Conservation (phyloP, 441 rosid species). For the Viola pubescens region DNA sequence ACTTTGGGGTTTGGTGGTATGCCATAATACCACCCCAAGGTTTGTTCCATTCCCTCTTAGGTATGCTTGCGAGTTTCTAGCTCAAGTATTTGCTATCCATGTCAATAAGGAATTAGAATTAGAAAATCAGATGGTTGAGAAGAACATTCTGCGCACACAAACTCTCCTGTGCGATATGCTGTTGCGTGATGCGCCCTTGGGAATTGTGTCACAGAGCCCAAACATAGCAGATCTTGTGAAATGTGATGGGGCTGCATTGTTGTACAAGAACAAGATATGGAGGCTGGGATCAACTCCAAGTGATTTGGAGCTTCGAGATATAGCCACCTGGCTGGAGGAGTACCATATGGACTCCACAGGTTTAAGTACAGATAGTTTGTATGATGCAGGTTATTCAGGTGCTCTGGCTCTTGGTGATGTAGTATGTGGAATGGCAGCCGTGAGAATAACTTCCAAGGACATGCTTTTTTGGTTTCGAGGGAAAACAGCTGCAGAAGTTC, state of each 20-base stretch:
- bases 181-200: slow-evolving; percentile 89
- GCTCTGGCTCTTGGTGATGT: slow-evolving; percentile 59
- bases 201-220: slow-evolving; percentile 75
- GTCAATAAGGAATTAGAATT: slow-evolving; percentile 85
- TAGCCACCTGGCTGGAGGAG: slow-evolving; percentile 67
- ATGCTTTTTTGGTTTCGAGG: slow-evolving; percentile 91
- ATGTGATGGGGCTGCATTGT: slow-evolving; percentile 88
- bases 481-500: slow-evolving; percentile 73
- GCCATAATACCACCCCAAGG: slow-evolving; percentile 78
- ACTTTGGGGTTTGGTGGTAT: slow-evolving; percentile 92
- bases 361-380: slow-evolving; percentile 84
- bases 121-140: slow-evolving; percentile 80
- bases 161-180: slow-evolving; percentile 92
- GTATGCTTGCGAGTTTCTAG: slow-evolving; percentile 92
- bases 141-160: slow-evolving; percentile 85
- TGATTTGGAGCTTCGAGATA: slow-evolving; percentile 57
- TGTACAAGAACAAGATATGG: slow-evolving; percentile 66
- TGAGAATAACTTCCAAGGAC: slow-evolving; percentile 68
- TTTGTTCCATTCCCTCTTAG: slow-evolving; percentile 96
- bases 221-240: slow-evolving; percentile 88
- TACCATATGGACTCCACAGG: slow-evolving; percentile 91
- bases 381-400: slow-evolving; percentile 81
- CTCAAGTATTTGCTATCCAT: slow-evolving; percentile 92
- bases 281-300: slow-evolving; percentile 68
- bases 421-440: slow-evolving; percentile 97